Conservation (phyloP, 2,329 filamentous ascomycete genomes). For the Penicillium crustosum region DNA sequence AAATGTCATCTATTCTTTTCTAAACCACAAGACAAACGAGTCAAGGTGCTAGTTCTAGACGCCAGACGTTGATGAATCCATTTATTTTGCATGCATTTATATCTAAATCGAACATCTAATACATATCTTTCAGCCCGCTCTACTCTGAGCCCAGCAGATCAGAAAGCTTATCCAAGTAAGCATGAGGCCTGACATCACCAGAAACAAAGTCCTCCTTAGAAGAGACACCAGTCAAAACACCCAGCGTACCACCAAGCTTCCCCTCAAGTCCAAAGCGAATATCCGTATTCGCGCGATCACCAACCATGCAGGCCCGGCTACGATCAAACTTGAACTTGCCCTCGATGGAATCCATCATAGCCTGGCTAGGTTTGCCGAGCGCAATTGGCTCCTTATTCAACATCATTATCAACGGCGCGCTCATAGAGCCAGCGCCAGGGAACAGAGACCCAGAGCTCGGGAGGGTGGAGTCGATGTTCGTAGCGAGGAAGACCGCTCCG, state of each 20-base stretch:
- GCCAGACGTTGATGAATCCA: neutral
- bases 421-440: constrained; percentile 83
- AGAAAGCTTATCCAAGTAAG: constrained; percentile 80
- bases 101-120: neutral
- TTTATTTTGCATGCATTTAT: neutral
- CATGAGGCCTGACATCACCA: constrained; percentile 70
- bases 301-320: constrained; percentile 87
- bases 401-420: constrained; percentile 75
- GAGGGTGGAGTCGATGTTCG: constrained; percentile 87
- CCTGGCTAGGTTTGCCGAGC: constrained; percentile 92
- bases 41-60: neutral
- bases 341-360: constrained; percentile 99
- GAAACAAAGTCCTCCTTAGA: constrained; percentile 80
- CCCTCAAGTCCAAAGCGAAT: constrained; percentile 94
- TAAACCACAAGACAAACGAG: too few relatives aligned
- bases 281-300: constrained; percentile 90
- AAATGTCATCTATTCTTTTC: too few relatives aligned
- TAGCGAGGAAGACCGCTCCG: constrained; percentile 85
- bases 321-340: constrained; percentile 91
- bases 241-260: constrained; percentile 83
- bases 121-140: neutral
- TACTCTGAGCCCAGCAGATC: constrained; percentile 59
- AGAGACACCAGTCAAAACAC: constrained; percentile 85
- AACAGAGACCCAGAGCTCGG: constrained; percentile 81
- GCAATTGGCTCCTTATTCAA: constrained; percentile 68